A percentile compares a stretch with the other conserved stretches of the same genome.
Evolutionary conservation across 257 asterid genomes (phyloP).

Genomic region (Echium plantagineum): DNA sequence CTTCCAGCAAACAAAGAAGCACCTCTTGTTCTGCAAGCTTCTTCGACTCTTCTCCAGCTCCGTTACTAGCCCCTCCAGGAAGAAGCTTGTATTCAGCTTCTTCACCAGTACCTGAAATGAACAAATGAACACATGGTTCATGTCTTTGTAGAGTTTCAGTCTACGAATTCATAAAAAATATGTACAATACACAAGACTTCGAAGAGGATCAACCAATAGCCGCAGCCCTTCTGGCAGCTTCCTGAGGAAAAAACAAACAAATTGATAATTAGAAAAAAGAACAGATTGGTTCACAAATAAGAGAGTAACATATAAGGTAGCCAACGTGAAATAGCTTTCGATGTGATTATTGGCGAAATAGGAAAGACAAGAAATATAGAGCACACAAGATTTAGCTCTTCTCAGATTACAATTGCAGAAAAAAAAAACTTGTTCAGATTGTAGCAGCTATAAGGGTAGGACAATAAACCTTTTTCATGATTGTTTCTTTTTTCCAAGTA

Average conservation of each 20-base stretch:
- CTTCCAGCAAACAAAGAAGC: not conserved
- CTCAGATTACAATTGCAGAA: not conserved
- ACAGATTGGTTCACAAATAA: not conserved
- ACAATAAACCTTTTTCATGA: slow-evolving; percentile 51
- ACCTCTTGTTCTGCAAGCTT: slow-evolving; percentile 44
- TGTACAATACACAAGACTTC: not conserved
- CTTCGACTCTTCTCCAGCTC: slow-evolving; percentile 12
- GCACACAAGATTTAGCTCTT: not conserved
- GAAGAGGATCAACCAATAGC: slow-evolving; percentile 30
- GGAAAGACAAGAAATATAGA: not conserved
- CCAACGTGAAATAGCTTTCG: not conserved
- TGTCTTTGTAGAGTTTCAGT: not conserved
- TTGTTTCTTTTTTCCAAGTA: slow-evolving; percentile 88
- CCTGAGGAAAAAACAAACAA: slow-evolving; percentile 32
- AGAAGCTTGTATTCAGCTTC: slow-evolving; percentile 72
- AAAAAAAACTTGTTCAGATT: not conserved
- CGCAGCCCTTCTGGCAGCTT: slow-evolving; percentile 39
- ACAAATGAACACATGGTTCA: not conserved
- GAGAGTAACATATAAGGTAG: not conserved
- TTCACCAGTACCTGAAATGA: slow-evolving; percentile 19
- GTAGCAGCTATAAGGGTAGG: not conserved
- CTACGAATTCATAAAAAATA: not conserved
- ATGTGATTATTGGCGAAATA: not conserved
- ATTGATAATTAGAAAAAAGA: not conserved
- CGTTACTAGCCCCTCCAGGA: slow-evolving; percentile 54